These are phyloP conservation scores for Ascochyta rabiei DNA, from an alignment of 2,329 filamentous ascomycete genomes.

Conservation along the genomic window DNA sequence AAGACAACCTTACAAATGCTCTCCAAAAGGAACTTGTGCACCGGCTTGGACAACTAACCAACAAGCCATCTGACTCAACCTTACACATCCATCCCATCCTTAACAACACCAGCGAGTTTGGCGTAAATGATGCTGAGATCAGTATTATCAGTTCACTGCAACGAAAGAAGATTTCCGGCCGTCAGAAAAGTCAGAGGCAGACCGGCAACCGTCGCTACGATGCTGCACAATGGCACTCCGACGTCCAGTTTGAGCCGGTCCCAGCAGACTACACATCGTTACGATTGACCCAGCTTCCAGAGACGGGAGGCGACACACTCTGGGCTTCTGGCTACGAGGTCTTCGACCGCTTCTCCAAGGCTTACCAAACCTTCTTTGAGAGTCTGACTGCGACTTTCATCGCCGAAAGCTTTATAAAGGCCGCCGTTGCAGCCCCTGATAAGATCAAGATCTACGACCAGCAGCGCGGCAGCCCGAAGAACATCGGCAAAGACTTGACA, in stretches of 20 bases:
- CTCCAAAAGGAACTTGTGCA: conserved; percentile 61
- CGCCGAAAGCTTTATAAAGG: conserved; percentile 27
- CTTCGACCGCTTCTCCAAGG: conserved; percentile 36
- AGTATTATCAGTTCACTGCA: conserved; percentile 44
- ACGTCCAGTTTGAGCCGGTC: conserved; percentile 69
- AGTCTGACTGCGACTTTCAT: conserved; percentile 33
- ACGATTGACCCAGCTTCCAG: conserved; percentile 49
- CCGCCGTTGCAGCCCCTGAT: conserved; percentile 18
- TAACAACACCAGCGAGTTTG: conserved; percentile 35
- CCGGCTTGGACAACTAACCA: conserved; percentile 58
- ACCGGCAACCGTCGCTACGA: conserved; percentile 48
- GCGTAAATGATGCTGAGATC: conserved; percentile 42
- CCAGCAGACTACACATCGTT: conserved; percentile 69
- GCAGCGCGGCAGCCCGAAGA: conserved; percentile 31
- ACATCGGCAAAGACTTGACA: conserved; percentile 28
- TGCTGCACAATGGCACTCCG: conserved; percentile 61
- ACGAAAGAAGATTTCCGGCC: conserved; percentile 36
- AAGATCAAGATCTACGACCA: conserved; percentile 18
- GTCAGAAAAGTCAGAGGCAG: conserved; percentile 9
- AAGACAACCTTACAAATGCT: conserved; percentile 56
- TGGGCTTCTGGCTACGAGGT: conserved; percentile 54
- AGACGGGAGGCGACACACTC: conserved; percentile 49
- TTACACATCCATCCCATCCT: conserved; percentile 66
- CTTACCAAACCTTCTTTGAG: conserved; percentile 31
- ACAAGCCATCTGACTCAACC: conserved; percentile 54